Evolutionary conservation across 306 rosid species (phyloP).

Genomic region (Sicyos baderoa): DNA sequence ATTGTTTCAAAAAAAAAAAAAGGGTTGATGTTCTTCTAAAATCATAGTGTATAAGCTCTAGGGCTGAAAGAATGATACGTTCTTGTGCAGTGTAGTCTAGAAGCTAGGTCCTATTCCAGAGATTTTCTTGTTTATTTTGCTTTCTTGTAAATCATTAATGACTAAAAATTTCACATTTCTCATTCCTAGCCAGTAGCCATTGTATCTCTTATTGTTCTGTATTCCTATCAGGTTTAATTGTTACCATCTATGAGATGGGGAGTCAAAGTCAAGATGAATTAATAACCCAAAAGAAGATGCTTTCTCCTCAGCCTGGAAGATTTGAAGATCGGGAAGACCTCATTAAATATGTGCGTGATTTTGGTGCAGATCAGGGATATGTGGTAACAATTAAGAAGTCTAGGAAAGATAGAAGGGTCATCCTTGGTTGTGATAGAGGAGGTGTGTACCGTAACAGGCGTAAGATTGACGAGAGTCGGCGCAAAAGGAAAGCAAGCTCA

Average conservation of each 20-base stretch:
- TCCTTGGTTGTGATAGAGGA: constrained; percentile 77
- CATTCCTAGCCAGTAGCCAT: background rate
- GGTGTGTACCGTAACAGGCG: constrained; percentile 74
- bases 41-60: background rate
- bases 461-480: constrained; percentile 63
- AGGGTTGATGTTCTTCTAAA: background rate
- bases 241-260: constrained; percentile 30
- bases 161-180: background rate
- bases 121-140: background rate
- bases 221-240: constrained; percentile 17
- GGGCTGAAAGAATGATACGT: background rate
- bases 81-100: background rate
- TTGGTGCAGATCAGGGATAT: constrained; percentile 70
- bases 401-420: constrained; percentile 70
- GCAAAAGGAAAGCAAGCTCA: constrained; percentile 61
- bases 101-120: background rate
- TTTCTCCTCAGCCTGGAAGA: constrained; percentile 47
- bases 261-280: constrained; percentile 31
- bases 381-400: constrained; percentile 79
- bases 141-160: background rate
- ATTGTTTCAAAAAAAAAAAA: too few species aligned
- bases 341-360: constrained; percentile 54
- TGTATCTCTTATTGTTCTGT: constrained; percentile 9
- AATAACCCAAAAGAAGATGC: constrained; percentile 32
- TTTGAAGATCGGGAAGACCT: constrained; percentile 69